These are phyloP conservation scores for Ilyonectria destructans DNA, from an alignment of 2,329 filamentous ascomycete species.

Conservation along the genomic window DNA sequence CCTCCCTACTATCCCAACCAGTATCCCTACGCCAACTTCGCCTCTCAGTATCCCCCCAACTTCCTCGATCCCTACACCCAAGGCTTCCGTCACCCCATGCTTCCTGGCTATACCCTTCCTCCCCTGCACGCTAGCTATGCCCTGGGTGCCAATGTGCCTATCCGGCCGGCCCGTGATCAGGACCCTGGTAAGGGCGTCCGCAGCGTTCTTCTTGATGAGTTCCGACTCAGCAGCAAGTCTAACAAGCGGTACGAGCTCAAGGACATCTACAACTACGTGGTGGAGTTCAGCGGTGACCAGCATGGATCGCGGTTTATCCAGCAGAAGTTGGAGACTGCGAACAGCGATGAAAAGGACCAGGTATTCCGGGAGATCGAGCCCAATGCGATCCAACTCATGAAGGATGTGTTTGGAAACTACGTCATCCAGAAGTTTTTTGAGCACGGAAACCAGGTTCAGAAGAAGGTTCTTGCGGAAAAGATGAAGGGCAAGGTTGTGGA, in stretches of 20 bases:
- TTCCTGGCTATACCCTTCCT: slow-evolving; percentile 54
- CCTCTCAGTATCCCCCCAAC: slow-evolving; percentile 54
- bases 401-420: slow-evolving; percentile 97
- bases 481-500: slow-evolving; percentile 90
- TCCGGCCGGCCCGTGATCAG: slow-evolving; percentile 66
- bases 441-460: slow-evolving; percentile 94
- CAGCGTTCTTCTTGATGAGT: slow-evolving; percentile 85
- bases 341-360: slow-evolving; percentile 94
- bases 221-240: slow-evolving; percentile 81
- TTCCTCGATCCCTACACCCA: slow-evolving; percentile 58
- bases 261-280: slow-evolving; percentile 89
- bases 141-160: slow-evolving; percentile 47
- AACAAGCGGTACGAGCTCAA: slow-evolving; percentile 86
- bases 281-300: slow-evolving; percentile 97
- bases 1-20: slow-evolving; percentile 52
- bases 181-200: slow-evolving; percentile 75
- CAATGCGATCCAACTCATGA: slow-evolving; percentile 92
- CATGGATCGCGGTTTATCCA: slow-evolving; percentile 97
- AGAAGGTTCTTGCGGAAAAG: slow-evolving; percentile 85
- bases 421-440: slow-evolving; percentile 99
- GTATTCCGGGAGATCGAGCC: slow-evolving; percentile 90
- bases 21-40: slow-evolving; percentile 51
- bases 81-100: slow-evolving; percentile 56
- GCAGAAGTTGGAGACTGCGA: slow-evolving; percentile 90
- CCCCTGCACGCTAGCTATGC: slow-evolving; percentile 52